Evolutionary conservation across 2,329 filamentous ascomycete species (phyloP), one percentile per base, ranked within the genome.

Genomic region (Sporothrix globosa): DNA sequence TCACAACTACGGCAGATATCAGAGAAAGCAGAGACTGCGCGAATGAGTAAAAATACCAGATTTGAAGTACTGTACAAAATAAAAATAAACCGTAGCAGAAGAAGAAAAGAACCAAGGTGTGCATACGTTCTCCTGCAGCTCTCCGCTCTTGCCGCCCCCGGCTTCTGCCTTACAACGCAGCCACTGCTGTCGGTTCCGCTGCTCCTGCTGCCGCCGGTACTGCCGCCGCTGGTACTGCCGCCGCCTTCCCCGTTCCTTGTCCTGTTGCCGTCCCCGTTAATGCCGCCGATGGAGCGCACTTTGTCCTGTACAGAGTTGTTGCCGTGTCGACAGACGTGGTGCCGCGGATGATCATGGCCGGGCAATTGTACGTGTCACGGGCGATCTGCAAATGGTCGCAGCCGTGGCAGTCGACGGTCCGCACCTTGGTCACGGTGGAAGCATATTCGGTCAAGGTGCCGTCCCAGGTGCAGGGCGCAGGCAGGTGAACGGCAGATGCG

Each of bases 211-310:
- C 44, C 17, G 6, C 34, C 7, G 34, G 34, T 6, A 34, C 53
- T 56, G 53, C 53, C 11, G 53, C 27, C 34, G 53, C 56, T 10
- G 56, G 30, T 60, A 11, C 24, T 21, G 19, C 34, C 10, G 56
- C 56, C 9, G 11, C 19, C 4, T 19, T 34, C 30, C 30, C 30
- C 30, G 30, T 60, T 30, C 4, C 52, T 3, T 13, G 24, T 27
- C 3, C 52, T 21, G 52, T 27, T 24, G 17, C 52, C 19, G 30
- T 34, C 7, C 17, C 54, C 30, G 54, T 27, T 19, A n/a, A 4
- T 19, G 34, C 30, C 30, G 56, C 56, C n/a, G 30, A 60, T 14
- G 34, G 30, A n/a, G 56, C 56, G 41, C 56, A 60, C 56, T 60
- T 41, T 41, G 56, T 60, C 34, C 56, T 41, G 30, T 13, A 41